A percentile compares a stretch with the other conserved stretches of the same genome.
Conservation (phyloP, 78 protist genomes). For the Blattamonas nauphoetae region DNA sequence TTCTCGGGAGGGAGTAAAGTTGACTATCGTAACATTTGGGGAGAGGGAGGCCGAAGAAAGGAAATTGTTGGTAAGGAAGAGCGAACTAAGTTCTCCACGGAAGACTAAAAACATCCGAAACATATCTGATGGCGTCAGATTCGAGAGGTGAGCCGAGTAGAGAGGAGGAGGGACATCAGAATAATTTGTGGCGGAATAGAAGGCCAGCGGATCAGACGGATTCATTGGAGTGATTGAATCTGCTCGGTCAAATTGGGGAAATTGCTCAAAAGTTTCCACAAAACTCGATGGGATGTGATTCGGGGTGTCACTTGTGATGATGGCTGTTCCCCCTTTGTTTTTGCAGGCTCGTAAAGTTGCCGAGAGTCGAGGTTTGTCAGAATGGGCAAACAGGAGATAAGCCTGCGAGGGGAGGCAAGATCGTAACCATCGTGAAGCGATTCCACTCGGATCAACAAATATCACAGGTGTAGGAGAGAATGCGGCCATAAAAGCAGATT, state of each 20-base stretch:
- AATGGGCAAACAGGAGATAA: neutral
- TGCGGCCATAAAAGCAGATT: neutral
- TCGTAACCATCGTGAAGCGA: neutral
- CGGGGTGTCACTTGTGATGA: neutral
- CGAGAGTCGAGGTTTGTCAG: neutral
- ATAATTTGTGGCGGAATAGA: neutral
- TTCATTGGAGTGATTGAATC: neutral
- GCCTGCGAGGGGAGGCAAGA: neutral
- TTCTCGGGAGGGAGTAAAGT: neutral
- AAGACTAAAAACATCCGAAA: neutral
- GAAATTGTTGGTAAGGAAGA: neutral
- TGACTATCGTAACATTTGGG: neutral
- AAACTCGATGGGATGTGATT: neutral
- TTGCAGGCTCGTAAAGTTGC: neutral
- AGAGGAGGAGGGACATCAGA: neutral
- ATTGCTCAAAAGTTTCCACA: neutral
- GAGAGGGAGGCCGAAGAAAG: neutral
- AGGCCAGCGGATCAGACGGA: neutral
- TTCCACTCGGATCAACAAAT: neutral
- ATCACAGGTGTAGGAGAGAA: neutral
- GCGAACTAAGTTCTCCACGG: neutral
- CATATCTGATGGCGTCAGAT: neutral
- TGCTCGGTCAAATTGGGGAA: neutral
- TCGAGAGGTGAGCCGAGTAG: neutral
- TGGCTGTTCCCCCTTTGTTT: neutral